Evolutionary conservation across 306 rosid species (phyloP).

Genomic region (Hippophae rhamnoides): DNA sequence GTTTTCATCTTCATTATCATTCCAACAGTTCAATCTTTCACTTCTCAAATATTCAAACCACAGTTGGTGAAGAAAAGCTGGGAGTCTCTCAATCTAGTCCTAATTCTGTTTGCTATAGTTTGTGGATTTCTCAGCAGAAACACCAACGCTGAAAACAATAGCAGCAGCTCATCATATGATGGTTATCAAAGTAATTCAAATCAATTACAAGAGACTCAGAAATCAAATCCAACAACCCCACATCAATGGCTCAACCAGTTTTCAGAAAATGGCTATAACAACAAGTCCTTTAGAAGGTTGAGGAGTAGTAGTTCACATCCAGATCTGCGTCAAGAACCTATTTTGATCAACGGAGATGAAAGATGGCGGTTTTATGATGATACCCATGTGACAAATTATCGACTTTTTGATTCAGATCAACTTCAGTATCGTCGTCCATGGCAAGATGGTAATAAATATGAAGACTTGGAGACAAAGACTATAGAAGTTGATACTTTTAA

Average conservation of each 20-base stretch:
- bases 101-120: slow-evolving; percentile 74
- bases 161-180: slow-evolving; percentile 17
- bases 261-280: slow-evolving; percentile 26
- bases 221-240: slow-evolving; percentile 36
- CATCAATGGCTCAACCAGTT: slow-evolving; percentile 37
- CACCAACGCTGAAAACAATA: slow-evolving; percentile 15
- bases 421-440: slow-evolving; percentile 17
- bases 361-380: slow-evolving; percentile 64
- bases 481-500: slow-evolving; percentile 20
- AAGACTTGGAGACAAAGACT: too few species aligned
- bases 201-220: slow-evolving; percentile 1
- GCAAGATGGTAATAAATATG: neutral
- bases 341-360: slow-evolving; percentile 39
- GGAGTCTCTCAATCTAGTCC: slow-evolving; percentile 67
- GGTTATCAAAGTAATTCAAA: slow-evolving; percentile 21
- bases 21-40: slow-evolving; percentile 47
- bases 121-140: slow-evolving; percentile 68
- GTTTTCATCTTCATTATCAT: slow-evolving; percentile 35
- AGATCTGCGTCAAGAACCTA: slow-evolving; percentile 67
- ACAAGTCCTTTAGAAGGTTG: slow-evolving; percentile 24
- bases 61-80: slow-evolving; percentile 60
- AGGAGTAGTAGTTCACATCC: slow-evolving; percentile 81
- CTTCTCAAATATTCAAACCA: slow-evolving; percentile 47
- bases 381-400: slow-evolving; percentile 30
- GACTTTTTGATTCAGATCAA: slow-evolving; percentile 23